Base-by-base conservation (phyloP, 2,329 filamentous ascomycete species). In the Fusarium fracticaudum region DNA sequence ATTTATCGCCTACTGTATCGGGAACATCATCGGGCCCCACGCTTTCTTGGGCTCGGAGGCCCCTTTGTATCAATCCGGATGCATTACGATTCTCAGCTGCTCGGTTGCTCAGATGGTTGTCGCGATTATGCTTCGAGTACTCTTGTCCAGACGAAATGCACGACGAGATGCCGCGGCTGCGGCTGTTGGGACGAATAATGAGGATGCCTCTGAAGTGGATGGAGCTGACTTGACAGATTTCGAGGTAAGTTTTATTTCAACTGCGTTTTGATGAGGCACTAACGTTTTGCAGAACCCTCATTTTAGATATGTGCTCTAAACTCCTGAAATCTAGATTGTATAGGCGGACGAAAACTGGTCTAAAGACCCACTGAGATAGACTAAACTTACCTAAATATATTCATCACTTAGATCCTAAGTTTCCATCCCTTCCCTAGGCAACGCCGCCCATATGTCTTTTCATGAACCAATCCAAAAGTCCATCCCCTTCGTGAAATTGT, bases 41-140 rank as follows among this genome's bases (percentile, higher is more conserved):
- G 85, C 85, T 0, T 87, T 87, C 72, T 67, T 87, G 6, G 81
- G 80, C 0, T 59, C 75, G 0, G 86, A 88, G 71, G 80, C 85
- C 1, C 87, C 87, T 0, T 75, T 83, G 1, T 90, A 90, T 37
- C 79, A 81, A 37, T 89, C 87, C 0, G 88, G 88, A 2, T 88
- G 86, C 59, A 88, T 85, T 8, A 72, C 69, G 14, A 72, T 77
- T 24, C 67, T 77, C 1, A 24, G 66, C 9, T 77, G 76, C 29
- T 67, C 76, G 0, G 60, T 62, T 0, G 64, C 69, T 1, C 76
- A 77, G 41, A 76, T 77, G 65, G 31, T 69, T 3, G 61, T 77
- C 18, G 76, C 76, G 2, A 45, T 77, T 14, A 4, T 55, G 10
- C 64, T 77, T 2, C 55, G 76, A 11, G 4, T 68, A 3, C 22